phyloP scores from a whole-genome alignment of 2,329 filamentous ascomycete genomes.

The Aureobasidium leucospermi region DNA sequence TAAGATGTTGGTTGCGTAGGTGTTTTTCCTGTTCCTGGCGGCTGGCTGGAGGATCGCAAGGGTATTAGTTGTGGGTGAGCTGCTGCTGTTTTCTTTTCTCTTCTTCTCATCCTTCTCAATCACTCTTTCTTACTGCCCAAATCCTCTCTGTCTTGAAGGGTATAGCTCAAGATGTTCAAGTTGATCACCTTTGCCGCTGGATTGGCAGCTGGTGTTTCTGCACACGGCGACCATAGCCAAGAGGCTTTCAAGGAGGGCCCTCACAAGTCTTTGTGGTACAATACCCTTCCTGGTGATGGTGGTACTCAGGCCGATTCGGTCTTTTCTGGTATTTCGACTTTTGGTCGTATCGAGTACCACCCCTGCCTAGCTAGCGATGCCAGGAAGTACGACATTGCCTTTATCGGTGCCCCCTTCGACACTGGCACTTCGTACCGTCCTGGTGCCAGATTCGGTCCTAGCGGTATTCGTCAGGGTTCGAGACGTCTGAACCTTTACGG shows the following conservation, averaged over 20 bases:
- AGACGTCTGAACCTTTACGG: constrained; percentile 80
- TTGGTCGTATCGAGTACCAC: constrained; percentile 69
- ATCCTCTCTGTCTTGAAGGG: neutral
- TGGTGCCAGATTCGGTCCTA: constrained; percentile 76
- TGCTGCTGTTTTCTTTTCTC: neutral
- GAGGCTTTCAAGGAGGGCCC: constrained; percentile 61
- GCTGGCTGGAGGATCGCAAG: neutral
- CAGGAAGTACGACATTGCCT: constrained; percentile 76
- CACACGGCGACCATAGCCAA: constrained; percentile 52
- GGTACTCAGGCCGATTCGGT: constrained; percentile 84
- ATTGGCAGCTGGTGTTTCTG: constrained; percentile 46
- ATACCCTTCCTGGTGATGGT: constrained; percentile 71
- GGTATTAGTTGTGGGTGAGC: constrained; percentile 2
- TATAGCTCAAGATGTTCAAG: constrained; percentile 15
- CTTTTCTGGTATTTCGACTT: constrained; percentile 82
- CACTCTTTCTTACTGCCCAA: neutral
- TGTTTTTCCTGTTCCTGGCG: neutral
- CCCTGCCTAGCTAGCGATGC: constrained; percentile 65
- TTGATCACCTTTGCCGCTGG: constrained; percentile 24
- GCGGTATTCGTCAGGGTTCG: constrained; percentile 78
- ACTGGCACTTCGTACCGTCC: constrained; percentile 53
- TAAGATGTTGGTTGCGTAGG: neutral
- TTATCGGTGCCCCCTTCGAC: constrained; percentile 49
- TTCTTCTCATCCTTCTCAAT: neutral
- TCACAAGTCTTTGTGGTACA: constrained; percentile 73